Base-by-base conservation (phyloP, 495 filamentous ascomycete genomes). In the Pseudevernia furfuracea region DNA sequence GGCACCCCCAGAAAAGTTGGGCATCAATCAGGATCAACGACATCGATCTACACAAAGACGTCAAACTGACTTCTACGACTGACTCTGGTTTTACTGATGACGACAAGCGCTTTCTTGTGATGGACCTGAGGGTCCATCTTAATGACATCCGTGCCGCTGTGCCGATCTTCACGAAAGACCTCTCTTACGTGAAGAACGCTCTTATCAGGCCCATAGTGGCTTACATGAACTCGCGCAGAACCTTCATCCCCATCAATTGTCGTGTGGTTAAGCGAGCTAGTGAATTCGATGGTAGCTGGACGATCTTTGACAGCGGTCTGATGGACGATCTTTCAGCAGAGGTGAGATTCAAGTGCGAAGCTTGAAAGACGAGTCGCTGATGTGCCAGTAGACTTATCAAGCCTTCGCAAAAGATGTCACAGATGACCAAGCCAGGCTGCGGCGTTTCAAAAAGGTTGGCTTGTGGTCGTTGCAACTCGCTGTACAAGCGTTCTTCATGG, bases 281-380 rank as follows among this genome's bases (percentile, higher is more conserved):
- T 61, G 94, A 98, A 74, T 98, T 97, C 70, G 91, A 98, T 73
- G 94, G 94, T 23, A 89, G 88, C 67, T 98, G 94, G 94, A 96
- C 90, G 21, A 85, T 96, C 55, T 97, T 86, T 74, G 94, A 98
- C 71, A 92, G 89, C 71, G 91, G 91, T 11, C 78, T 98, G 55
- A 90, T 98, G 91, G 90, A 96, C 66, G 95, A 97, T 73, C 79
- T 93, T n/a, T 91, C 89, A 4, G 90, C 89, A 58, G 94, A 96
- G 74, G 85, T 88, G 76, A 62, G 37, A 69, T 78, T 71, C 64
- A 5, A 39, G 38, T 55, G 2, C 30, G 9, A 61, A 52, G 6
- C 58, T 58, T 62, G 23, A 1, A 55, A 23, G 19, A 32, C 44
- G 43, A 17, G 28, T 60, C 41, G 32, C 58, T 60, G 19, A 65